Evolutionary conservation across 2,329 filamentous ascomycete genomes (phyloP).

Genomic region (Didymella exigua): DNA sequence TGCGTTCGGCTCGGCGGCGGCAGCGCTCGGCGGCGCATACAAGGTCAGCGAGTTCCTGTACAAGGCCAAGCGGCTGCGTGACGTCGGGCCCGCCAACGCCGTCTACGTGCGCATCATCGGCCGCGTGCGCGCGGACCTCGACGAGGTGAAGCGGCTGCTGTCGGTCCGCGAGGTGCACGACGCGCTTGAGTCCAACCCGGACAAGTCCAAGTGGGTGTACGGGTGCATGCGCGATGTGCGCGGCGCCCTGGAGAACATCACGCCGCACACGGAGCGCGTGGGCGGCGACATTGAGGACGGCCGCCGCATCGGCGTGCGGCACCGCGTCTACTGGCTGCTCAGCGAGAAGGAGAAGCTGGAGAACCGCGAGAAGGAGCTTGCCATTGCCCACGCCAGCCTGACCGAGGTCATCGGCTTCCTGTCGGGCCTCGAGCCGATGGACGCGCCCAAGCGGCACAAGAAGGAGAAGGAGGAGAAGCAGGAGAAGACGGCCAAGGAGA

Average conservation of each 20-base stretch:
- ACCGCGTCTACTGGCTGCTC: slow-evolving; percentile 47
- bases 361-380: slow-evolving; percentile 46
- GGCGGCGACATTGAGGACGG: slow-evolving; percentile 42
- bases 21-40: slow-evolving; percentile 46
- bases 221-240: slow-evolving; percentile 45
- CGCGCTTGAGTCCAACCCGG: slow-evolving; percentile 44
- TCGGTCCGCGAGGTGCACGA: slow-evolving; percentile 46
- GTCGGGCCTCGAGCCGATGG: slow-evolving; percentile 41
- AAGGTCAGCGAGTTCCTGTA: slow-evolving; percentile 47
- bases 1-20: slow-evolving; percentile 40
- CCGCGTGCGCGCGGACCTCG: slow-evolving; percentile 46
- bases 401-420: slow-evolving; percentile 45
- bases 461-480: slow-evolving; percentile 30
- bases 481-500: slow-evolving; percentile 29
- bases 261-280: slow-evolving; percentile 46
- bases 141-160: slow-evolving; percentile 47
- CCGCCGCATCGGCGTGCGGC: slow-evolving; percentile 43
- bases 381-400: slow-evolving; percentile 42
- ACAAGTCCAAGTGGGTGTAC: slow-evolving; percentile 49
- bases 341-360: slow-evolving; percentile 50
- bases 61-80: slow-evolving; percentile 44
- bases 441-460: slow-evolving; percentile 27
- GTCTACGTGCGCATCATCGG: slow-evolving; percentile 49
- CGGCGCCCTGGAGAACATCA: slow-evolving; percentile 47
- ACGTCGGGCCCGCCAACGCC: slow-evolving; percentile 46